Base-by-base conservation (phyloP, 176 grass and related monocot genomes). In the Elaeis guineensis region DNA sequence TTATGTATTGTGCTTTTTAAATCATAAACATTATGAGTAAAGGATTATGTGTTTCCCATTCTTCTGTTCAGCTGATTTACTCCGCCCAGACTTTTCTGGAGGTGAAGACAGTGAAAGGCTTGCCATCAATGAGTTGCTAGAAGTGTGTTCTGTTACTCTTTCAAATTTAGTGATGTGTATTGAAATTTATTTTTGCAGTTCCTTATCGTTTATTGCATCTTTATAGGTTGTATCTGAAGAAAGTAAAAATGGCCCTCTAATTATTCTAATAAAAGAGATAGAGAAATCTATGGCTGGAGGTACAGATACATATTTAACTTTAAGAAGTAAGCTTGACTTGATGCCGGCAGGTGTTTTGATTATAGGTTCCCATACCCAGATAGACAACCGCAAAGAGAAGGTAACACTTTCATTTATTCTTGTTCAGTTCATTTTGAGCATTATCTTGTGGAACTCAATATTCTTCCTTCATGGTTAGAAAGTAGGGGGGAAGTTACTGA, bases 341-440 rank as follows among this genome's bases (percentile, higher is more conserved):
- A 74, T 98, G 58, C 85, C 94, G 59, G 62, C 79, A 60, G 94
- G 88, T 77, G 84, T 98, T 76, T 84, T 98, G 64, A 83, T 98
- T 64, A 77, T 98, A 73, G 94, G 82, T 49, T 89, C 82, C 19
- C 94, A 92, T 77, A 83, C 88, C 23, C 94, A 92, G 71, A 65
- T 88, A 66, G 94, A 98, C 56, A 98, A 75, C 66, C 94, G 94
- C 63, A 98, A 98, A 86, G 94, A 98, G 68, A 98, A 98, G 94
- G 94, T 92, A 92, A 29, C 62, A 35, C 11, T 51, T 16, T 8
- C 9, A 17, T 80, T 9, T 24, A 64, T 21, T 50, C 21, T 24
- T 69, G 30, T 51, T 44, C 35, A 12, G 35, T 44, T 44, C 35
- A 14, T 44, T 44, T 44, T 14, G 35, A 44, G 11, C 35, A 14